A percentile compares a stretch with the other conserved stretches of the same genome.
phyloP scores from a whole-genome alignment of 306 rosid species.

The Rosa persica region DNA sequence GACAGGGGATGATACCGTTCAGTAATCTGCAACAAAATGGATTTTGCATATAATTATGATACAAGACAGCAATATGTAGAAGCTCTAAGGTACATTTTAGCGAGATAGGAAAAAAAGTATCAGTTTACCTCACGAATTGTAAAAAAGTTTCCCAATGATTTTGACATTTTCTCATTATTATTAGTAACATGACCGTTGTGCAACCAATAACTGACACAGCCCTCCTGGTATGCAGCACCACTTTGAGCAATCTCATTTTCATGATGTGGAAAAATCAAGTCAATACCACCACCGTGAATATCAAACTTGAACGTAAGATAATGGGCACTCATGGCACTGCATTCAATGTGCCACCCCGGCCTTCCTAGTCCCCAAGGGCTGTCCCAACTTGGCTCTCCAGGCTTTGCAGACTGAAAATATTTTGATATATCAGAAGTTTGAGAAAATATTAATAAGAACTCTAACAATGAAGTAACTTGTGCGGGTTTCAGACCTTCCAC shows the following conservation, averaged over 20 bases:
- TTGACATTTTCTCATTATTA: constrained; percentile 92
- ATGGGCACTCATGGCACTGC: constrained; percentile 98
- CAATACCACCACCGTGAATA: constrained; percentile 98
- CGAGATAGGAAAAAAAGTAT: neutral
- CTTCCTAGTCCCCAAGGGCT: constrained; percentile 98
- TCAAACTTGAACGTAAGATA: constrained; percentile 79
- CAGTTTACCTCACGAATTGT: constrained; percentile 83
- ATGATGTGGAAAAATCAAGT: constrained; percentile 95
- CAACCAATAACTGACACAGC: constrained; percentile 78
- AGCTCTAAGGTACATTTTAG: constrained; percentile 1
- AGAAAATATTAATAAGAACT: constrained; percentile 13
- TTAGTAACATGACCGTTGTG: constrained; percentile 96
- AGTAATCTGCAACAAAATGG: constrained; percentile 56
- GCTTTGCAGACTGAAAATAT: constrained; percentile 75
- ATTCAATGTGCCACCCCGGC: constrained; percentile 99
- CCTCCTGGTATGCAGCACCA: constrained; percentile 79
- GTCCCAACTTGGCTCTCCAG: constrained; percentile 97
- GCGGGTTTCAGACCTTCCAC: constrained; percentile 70
- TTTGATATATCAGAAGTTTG: constrained; percentile 14
- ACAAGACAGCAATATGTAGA: constrained; percentile 25
- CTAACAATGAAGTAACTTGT: constrained; percentile 18
- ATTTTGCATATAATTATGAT: constrained; percentile 18
- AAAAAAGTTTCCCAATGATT: constrained; percentile 91
- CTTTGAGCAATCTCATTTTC: constrained; percentile 97
- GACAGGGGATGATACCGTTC: constrained; percentile 79